Base-by-base conservation (phyloP, 2,329 filamentous ascomycete genomes). In the Botryotinia calthae region DNA sequence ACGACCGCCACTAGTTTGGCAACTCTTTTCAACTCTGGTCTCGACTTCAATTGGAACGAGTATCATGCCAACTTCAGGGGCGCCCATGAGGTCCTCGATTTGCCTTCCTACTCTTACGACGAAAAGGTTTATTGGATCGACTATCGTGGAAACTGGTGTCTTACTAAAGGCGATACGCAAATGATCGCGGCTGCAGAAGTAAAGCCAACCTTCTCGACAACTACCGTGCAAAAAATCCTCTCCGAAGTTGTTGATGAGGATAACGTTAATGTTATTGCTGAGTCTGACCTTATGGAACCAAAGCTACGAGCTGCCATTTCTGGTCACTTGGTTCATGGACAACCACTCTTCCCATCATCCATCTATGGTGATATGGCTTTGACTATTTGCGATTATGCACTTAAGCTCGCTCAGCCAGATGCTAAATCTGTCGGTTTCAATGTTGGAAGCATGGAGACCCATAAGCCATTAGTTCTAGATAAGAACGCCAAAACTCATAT, bases 91-190 rank as follows among this genome's bases (percentile, higher is more conserved):
- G 82, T 92, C n/a, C 81, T 91, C n/a, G 83, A 86, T 20, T 82
- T 93, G 5, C 91, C 91, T 1, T 85, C 87, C 0, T 93, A 93
- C 79, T 85, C 85, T 1, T 93, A 89, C 80, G 89, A 93, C 78
- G 83, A 87, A 74, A 92, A 92, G 84, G 88, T 87, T 76, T 92
- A 92, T 79, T 89, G 87, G 87, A 83, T 88, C 46, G 84, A 85
- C 77, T 89, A 88, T 78, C 81, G 85, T 73, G 90, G 91, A 75
- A 90, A 93, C 81, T 92, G 89, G 88, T 87, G 85, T 51, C 82
- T 92, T 51, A 88, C 86, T 74, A 92, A 92, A 83, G 89, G 85
- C 71, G 85, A 90, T 79, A 84, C 44, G 90, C 88, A 16, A 85
- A 88, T 78, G 83, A 90, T 44, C 83, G 94, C n/a, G 72, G 70